These are phyloP conservation scores for Dendrobium officinale DNA, from an alignment of 106 monocot species.

Conservation along the genomic window DNA sequence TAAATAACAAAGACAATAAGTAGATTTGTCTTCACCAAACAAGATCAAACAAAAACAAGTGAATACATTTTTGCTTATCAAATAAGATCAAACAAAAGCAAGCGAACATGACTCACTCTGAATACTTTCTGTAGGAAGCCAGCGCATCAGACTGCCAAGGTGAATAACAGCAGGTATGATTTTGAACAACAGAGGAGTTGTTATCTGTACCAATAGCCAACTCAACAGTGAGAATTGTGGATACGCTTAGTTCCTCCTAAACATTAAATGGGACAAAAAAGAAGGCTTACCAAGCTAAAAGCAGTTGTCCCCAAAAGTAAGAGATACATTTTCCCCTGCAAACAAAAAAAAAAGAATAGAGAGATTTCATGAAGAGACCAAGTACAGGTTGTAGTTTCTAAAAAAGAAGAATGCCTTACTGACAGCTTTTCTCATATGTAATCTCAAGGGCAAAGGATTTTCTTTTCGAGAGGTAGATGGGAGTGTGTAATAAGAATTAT, in stretches of 20 bases:
- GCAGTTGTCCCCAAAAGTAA: conserved; percentile 92
- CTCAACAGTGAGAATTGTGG: background rate
- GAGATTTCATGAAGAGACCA: background rate
- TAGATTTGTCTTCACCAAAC: background rate
- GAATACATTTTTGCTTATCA: background rate
- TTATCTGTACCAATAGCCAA: conserved; percentile 34
- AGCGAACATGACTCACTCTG: background rate
- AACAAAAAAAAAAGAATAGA: background rate
- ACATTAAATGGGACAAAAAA: background rate
- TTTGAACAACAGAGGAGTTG: conserved; percentile 73
- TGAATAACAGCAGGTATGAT: conserved; percentile 54
- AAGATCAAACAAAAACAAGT: background rate
- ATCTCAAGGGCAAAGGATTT: background rate
- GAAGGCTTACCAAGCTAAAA: conserved; percentile 72
- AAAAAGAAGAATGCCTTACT: background rate
- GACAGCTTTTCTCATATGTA: background rate
- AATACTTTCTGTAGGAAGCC: conserved; percentile 58
- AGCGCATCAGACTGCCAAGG: conserved; percentile 55
- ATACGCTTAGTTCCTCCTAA: background rate
- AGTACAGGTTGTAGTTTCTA: background rate
- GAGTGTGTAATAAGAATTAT: background rate
- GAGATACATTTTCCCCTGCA: conserved; percentile 93
- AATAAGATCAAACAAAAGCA: background rate
- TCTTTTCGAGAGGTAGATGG: background rate
- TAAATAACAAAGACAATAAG: background rate